Conservation (phyloP, 805 yeast species). For the Pichia thaimueangensis region DNA sequence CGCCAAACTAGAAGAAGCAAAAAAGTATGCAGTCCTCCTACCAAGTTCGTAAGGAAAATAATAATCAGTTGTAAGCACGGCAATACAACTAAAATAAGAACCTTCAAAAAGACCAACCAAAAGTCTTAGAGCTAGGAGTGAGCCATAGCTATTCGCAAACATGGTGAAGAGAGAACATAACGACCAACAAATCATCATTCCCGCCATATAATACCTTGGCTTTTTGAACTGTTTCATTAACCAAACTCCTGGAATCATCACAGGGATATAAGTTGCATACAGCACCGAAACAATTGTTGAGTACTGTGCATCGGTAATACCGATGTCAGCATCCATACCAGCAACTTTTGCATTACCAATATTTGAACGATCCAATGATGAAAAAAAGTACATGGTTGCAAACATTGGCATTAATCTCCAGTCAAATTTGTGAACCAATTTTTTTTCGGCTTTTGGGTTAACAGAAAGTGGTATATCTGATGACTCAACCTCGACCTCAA, state of each 20-base stretch:
- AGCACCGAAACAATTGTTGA: constrained; percentile 5
- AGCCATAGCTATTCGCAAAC: constrained; percentile 5
- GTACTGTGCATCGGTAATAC: constrained; percentile 2
- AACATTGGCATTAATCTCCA: constrained; percentile 9
- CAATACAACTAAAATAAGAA: constrained; percentile 5
- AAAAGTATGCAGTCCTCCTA: constrained; percentile 6
- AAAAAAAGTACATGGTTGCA: constrained; percentile 8
- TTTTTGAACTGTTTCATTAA: constrained; percentile 3
- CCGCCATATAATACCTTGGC: constrained; percentile 2
- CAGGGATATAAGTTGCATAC: constrained; percentile 6
- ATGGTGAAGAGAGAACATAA: constrained; percentile 3
- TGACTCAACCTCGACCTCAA: too few relatives aligned
- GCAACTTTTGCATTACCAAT: constrained; percentile 9
- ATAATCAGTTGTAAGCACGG: constrained; percentile 6
- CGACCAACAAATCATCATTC: constrained; percentile 3
- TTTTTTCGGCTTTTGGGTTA: neutral
- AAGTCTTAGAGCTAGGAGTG: constrained; percentile 1
- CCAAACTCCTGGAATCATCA: constrained; percentile 9
- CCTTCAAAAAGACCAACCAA: constrained; percentile 7
- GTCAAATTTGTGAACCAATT: constrained; percentile 3
- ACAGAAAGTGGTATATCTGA: neutral
- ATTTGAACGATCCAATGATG: constrained; percentile 7
- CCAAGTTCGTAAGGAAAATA: constrained; percentile 6
- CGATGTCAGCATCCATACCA: constrained; percentile 4
- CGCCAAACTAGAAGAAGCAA: constrained; percentile 4